Conservation (phyloP, 192 early-diverging fungal genomes). For the Rhizophagus clarus region DNA sequence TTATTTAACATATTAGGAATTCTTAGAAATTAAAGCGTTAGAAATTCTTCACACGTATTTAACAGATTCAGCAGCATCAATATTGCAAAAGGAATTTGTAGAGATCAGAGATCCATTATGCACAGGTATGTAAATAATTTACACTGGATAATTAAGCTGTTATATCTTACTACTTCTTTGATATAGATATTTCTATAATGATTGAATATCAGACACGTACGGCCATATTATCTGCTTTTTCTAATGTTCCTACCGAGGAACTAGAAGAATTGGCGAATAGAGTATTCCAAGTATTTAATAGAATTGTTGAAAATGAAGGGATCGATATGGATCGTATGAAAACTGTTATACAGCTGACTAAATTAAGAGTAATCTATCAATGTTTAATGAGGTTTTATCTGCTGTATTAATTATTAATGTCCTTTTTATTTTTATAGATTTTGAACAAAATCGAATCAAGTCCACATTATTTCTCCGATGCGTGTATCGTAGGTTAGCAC, state of each 20-base stretch:
- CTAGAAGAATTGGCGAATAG: conserved; percentile 49
- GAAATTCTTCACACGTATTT: conserved; percentile 45
- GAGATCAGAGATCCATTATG: conserved; percentile 64
- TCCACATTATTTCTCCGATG: conserved; percentile 35
- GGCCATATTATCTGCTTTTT: conserved; percentile 45
- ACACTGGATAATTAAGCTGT: background rate
- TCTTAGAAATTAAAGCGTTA: conserved; percentile 35
- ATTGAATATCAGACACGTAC: conserved; percentile 48
- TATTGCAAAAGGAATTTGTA: conserved; percentile 62
- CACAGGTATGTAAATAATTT: conserved; percentile 43
- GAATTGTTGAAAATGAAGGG: conserved; percentile 48
- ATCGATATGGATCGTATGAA: conserved; percentile 62
- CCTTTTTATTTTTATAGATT: conserved; percentile 22
- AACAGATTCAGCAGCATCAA: conserved; percentile 59
- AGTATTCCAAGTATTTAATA: conserved; percentile 49
- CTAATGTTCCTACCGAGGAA: conserved; percentile 58
- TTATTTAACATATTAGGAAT: conserved; percentile 28
- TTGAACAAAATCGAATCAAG: conserved; percentile 44
- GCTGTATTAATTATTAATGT: background rate
- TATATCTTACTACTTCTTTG: too few species aligned
- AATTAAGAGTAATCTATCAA: conserved; percentile 43
- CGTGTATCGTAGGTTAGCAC: conserved; percentile 37
- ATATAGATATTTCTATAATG: conserved; percentile 48
- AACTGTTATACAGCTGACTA: conserved; percentile 53
- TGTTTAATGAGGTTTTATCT: background rate